Evolutionary conservation across 2,329 filamentous ascomycete species (phyloP), one percentile per base, ranked within the genome.

Genomic region (Calonectria ilicicola): DNA sequence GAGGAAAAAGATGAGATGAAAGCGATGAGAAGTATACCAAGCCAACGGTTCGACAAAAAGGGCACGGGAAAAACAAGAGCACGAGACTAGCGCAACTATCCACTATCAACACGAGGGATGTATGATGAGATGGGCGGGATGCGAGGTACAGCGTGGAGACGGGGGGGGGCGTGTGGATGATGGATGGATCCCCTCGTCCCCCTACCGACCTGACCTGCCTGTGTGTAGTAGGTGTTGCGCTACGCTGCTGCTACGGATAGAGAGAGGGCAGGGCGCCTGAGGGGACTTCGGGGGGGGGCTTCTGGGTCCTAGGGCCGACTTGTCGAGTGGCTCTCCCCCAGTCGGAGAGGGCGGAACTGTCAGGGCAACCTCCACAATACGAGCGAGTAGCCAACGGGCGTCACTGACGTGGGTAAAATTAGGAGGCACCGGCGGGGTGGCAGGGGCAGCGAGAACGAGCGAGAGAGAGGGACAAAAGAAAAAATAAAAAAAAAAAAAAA

Each of bases 91-190:
- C 53, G 49, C 49, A 53, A 26, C 35, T 21, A 40, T 32, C 49
- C 47, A 38, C 47, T 67, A 67, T 67, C 67, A 70, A 67, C 69
- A 70, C 69, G 69, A 70, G 69, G 68, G 63, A 70, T 53, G 58
- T 40, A 58, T 51, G 63, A 62, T 60, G 62, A 65, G 51, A 66
- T 65, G 63, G 53, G 53, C 60, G 69, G 63, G 63, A 53, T 53
- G 49, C 49, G 49, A 53, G 49, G 49, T 53, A 32, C 49, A 32
- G 26, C 17, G 29, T 32, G 49, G 49, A 32, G 49, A 53, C 49
- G 49, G 26, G n/a, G 15, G 15, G 49, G 27, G 49, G 47, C 17
- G 26, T 29, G 47, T 3, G 47, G 8, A 8, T 5, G 8, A 8
- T 5, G 29, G 47, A 51, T 32, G 49, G 49, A 12, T 35, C 32